Conservation (phyloP, 257 asterid species). For the Leptodermis oblonga region DNA sequence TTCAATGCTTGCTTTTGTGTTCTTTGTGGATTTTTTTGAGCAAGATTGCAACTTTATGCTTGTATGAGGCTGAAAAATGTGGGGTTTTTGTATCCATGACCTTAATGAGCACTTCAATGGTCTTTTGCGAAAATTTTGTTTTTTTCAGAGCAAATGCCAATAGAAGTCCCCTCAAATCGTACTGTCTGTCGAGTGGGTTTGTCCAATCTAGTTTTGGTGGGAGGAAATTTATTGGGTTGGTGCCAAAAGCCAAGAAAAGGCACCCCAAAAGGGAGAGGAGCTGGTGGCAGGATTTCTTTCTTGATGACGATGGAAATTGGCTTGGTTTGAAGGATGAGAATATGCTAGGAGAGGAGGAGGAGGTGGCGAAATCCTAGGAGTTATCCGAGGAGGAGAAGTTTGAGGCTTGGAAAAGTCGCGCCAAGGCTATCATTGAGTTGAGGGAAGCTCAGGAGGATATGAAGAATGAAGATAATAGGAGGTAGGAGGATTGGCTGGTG, state of each 20-base stretch:
- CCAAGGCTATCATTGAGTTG: conserved; percentile 82
- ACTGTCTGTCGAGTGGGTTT: conserved; percentile 25
- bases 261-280: conserved; percentile 43
- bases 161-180: conserved; percentile 24
- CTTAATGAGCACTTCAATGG: conserved; percentile 88
- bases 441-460: conserved; percentile 88
- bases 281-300: conserved; percentile 86
- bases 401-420: conserved; percentile 94
- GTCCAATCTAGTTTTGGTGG: conserved; percentile 35
- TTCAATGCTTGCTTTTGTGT: conserved; percentile 27
- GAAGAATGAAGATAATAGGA: conserved; percentile 77
- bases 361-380: conserved; percentile 49
- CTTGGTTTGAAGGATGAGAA: conserved; percentile 80
- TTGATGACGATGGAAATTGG: conserved; percentile 88
- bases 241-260: conserved; percentile 66
- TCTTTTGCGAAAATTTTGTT: conserved; percentile 53
- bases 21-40: conserved; percentile 24
- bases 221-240: conserved; percentile 47
- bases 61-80: conserved; percentile 61
- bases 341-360: conserved; percentile 48
- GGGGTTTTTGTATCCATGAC: conserved; percentile 45
- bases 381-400: conserved; percentile 78
- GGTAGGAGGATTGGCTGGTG: conserved; percentile 98
- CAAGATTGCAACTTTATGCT: conserved; percentile 39
- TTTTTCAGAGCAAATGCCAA: conserved; percentile 31